These are phyloP conservation scores for Lipomyces anomalus DNA, from an alignment of 805 yeast genomes.

Conservation along the genomic window DNA sequence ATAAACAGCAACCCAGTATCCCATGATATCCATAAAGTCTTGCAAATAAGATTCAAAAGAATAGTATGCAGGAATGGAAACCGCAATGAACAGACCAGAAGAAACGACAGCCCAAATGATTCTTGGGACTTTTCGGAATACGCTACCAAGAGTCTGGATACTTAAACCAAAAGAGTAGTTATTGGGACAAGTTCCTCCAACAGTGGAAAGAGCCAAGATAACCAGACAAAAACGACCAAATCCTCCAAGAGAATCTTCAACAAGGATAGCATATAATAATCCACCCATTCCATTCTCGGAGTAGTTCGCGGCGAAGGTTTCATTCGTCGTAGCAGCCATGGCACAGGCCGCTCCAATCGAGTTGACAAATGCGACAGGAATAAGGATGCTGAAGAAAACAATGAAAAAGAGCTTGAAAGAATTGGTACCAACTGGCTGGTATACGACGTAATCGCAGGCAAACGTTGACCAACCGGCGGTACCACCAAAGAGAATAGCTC, in stretches of 20 bases:
- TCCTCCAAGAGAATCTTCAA: slow-evolving; percentile 73
- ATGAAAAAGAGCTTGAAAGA: slow-evolving; percentile 55
- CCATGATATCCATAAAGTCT: slow-evolving; percentile 86
- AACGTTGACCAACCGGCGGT: slow-evolving; percentile 94
- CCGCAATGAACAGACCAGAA: slow-evolving; percentile 70
- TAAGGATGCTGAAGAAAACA: slow-evolving; percentile 55
- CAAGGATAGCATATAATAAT: slow-evolving; percentile 69
- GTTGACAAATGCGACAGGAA: slow-evolving; percentile 69
- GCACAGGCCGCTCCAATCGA: slow-evolving; percentile 82
- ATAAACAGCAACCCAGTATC: slow-evolving; percentile 85
- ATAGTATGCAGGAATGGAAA: slow-evolving; percentile 84
- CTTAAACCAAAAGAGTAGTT: slow-evolving; percentile 86
- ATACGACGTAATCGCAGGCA: slow-evolving; percentile 88
- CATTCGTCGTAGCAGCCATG: slow-evolving; percentile 52
- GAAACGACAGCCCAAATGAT: slow-evolving; percentile 74
- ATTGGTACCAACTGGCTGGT: slow-evolving; percentile 65
- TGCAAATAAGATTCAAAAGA: slow-evolving; percentile 65
- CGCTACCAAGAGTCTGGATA: slow-evolving; percentile 79
- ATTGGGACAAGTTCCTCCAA: slow-evolving; percentile 89
- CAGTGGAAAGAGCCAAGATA: slow-evolving; percentile 73
- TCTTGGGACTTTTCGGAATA: slow-evolving; percentile 71
- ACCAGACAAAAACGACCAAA: slow-evolving; percentile 90
- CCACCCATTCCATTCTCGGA: slow-evolving; percentile 65
- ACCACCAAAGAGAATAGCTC: slow-evolving; percentile 78
- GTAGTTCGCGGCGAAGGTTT: slow-evolving; percentile 48